Percentiles rank a stretch among this genome's conserved stretches.
Conservation (phyloP, 225 moss, liverwort and hornwort genomes). For the Physcomitrium patens region DNA sequence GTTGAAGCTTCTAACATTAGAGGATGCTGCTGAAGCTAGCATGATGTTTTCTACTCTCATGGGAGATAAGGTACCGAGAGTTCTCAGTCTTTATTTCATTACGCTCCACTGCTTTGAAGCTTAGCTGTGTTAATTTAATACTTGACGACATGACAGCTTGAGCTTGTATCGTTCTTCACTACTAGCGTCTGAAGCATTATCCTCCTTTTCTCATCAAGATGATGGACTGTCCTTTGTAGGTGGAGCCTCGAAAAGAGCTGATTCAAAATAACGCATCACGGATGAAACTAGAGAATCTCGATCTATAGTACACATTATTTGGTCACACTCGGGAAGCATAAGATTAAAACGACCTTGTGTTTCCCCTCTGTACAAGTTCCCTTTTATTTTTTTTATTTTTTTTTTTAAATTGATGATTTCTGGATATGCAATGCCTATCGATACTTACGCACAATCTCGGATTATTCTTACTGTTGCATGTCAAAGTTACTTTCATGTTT, state of each 20-base stretch:
- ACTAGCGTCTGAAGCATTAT: not conserved
- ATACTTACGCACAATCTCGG: conserved; percentile 16
- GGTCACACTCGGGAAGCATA: conserved; percentile 7
- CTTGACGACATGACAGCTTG: not conserved
- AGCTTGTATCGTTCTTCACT: conserved; percentile 12
- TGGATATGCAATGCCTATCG: conserved; percentile 2
- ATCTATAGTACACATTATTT: conserved; percentile 36
- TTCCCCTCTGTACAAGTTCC: not conserved
- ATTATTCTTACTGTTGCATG: conserved; percentile 7
- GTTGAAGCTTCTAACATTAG: conserved; percentile 88
- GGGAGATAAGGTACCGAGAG: conserved; percentile 76
- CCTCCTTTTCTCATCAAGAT: conserved; percentile 9
- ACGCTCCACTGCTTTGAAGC: not conserved
- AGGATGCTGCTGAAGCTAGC: conserved; percentile 89
- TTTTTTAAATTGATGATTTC: not conserved
- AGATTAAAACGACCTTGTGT: conserved; percentile 11
- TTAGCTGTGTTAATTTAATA: not conserved
- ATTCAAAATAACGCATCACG: conserved; percentile 71
- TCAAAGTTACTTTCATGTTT: conserved; percentile 18
- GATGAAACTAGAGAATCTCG: conserved; percentile 52
- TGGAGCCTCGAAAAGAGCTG: conserved; percentile 87
- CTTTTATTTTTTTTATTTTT: no score
- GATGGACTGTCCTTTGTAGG: conserved; percentile 43
- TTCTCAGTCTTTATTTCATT: conserved; percentile 1
- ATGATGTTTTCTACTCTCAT: conserved; percentile 86